Evolutionary conservation across 169 alveolate species (phyloP), one percentile per base, ranked within the genome.

Genomic region (Eimeria sp.): DNA sequence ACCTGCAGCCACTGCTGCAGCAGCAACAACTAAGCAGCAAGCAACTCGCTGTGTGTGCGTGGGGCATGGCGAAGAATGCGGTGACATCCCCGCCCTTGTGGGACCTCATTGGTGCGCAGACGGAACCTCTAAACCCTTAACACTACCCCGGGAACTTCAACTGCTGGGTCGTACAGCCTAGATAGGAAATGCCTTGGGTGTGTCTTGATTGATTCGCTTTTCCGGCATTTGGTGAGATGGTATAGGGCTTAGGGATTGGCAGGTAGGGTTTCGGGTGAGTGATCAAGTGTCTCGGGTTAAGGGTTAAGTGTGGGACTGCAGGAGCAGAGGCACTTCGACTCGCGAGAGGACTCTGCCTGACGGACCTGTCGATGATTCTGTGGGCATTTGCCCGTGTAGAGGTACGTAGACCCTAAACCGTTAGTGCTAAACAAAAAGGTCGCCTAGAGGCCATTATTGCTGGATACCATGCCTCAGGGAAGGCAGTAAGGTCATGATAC

Each of bases 321-420:
- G 90, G 90, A 14, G 72, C 51, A 43, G 90, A 82, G 90, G 90
- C 90, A 34, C 45, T 82, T 51, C 45, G 90, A 13, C 49, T 82
- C n/a, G 72, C 73, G 20, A 51, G 30, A 73, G 67, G 25, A 9
- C 70, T 82, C 34, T 5, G 75, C 73, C 90, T 92, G 43, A 40
- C 95, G n/a, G 95, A 92, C 95, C 82, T 92, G 43, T 87, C 96
- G 49, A 92, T 92, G 96, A 43, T 80, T 40, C 58, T 88, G 4
- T 92, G 96, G 96, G 93, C 93, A 47, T 58, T 65, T 63, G 92
- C 93, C 25, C 95, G 95, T 22, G 73, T 78, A 14, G 92, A 92
- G 30, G 95, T 92, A 49, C 54, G 61, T 9, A 0, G 27, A 30
- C 45, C 58, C 61, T 54, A 86, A 86, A 61, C 65, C 92, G 47